Conservation (phyloP, 2,329 filamentous ascomycete species). For the Botrytis hyacinthi region DNA sequence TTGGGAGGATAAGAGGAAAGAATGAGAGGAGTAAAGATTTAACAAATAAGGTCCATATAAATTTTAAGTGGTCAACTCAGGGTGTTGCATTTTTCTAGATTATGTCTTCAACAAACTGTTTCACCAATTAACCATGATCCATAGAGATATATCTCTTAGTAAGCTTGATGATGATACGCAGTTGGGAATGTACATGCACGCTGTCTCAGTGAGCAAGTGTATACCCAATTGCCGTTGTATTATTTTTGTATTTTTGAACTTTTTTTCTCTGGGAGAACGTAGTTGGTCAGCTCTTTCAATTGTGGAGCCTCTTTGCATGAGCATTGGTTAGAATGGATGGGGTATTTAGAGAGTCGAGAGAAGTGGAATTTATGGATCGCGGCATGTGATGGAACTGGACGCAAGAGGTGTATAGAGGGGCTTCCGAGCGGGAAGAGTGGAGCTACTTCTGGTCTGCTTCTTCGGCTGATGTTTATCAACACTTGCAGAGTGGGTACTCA, state of each 20-base stretch:
- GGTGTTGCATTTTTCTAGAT: neutral
- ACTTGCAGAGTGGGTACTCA: neutral
- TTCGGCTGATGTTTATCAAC: neutral
- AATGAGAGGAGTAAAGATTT: neutral
- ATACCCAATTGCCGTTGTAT: neutral
- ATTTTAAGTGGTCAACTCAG: neutral
- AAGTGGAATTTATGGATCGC: neutral
- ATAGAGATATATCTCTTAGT: too few relatives aligned
- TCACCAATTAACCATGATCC: neutral
- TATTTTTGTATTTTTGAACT: neutral
- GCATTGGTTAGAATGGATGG: neutral
- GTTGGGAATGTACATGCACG: accelerated
- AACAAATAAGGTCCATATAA: too few relatives aligned
- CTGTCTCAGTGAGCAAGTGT: neutral
- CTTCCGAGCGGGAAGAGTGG: neutral
- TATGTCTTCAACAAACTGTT: too few relatives aligned
- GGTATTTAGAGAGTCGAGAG: neutral
- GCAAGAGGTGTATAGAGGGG: neutral
- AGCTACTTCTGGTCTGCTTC: neutral
- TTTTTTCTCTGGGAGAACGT: neutral
- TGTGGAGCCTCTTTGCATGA: neutral
- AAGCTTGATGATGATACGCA: neutral
- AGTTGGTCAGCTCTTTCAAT: too few relatives aligned
- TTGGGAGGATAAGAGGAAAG: too few relatives aligned
- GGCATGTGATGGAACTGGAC: neutral